Conservation (phyloP, 805 yeast species). For the Nakazawaea molendinolei region DNA sequence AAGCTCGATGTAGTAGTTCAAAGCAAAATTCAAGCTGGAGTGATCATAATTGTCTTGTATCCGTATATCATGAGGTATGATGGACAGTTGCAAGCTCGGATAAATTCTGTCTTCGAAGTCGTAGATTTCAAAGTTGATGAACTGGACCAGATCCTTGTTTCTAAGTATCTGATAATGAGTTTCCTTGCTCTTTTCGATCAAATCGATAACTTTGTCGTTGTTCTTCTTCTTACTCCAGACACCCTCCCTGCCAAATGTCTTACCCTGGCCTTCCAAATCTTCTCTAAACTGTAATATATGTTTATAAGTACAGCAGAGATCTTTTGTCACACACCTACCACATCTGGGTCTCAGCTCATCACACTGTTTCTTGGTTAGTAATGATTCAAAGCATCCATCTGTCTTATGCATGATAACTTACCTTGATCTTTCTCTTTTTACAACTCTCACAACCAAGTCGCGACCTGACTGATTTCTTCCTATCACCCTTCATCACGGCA, state of each 20-base stretch:
- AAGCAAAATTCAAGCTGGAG: constrained; percentile 6
- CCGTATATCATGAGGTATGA: constrained; percentile 10
- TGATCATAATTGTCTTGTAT: neutral
- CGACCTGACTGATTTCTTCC: constrained; percentile 13
- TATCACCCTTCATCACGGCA: neutral
- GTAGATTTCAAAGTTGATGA: constrained; percentile 2
- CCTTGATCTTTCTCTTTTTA: constrained; percentile 16
- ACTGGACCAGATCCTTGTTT: neutral
- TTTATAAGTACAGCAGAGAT: constrained; percentile 10
- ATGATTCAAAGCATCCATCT: neutral
- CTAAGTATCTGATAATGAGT: constrained; percentile 15
- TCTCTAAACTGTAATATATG: constrained; percentile 12
- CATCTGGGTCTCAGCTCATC: constrained; percentile 34
- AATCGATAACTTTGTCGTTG: constrained; percentile 11
- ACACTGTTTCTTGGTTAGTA: constrained; percentile 25
- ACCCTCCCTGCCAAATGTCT: constrained; percentile 14
- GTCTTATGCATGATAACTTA: neutral
- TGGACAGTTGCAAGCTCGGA: constrained; percentile 4
- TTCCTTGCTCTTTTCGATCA: constrained; percentile 13
- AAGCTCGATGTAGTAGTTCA: constrained; percentile 9
- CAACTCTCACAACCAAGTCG: constrained; percentile 21
- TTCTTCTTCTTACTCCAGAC: constrained; percentile 11
- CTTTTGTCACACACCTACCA: constrained; percentile 26
- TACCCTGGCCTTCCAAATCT: constrained; percentile 13
- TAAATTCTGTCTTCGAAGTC: neutral